phyloP scores from a whole-genome alignment of 345 rosid species.

The Lepidium sativum region DNA sequence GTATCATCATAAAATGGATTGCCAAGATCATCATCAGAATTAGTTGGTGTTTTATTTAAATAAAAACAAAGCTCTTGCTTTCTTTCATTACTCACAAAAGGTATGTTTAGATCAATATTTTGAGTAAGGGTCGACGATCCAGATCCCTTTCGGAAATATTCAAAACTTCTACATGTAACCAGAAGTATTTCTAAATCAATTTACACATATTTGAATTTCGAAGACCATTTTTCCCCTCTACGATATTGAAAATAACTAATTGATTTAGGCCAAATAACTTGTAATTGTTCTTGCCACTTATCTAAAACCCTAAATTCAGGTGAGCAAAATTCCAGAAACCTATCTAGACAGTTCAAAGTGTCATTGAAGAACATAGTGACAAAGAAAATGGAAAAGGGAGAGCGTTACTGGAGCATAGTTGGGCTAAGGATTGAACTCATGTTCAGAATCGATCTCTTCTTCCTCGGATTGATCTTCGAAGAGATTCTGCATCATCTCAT shows the following conservation, averaged over 20 bases:
- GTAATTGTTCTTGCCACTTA: neutral
- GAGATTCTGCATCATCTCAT: constrained; percentile 90
- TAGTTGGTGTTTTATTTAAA: neutral
- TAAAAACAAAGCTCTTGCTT: neutral
- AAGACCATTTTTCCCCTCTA: too few relatives aligned
- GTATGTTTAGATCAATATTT: neutral
- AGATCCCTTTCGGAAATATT: too few relatives aligned
- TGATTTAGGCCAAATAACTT: neutral
- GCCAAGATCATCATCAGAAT: neutral
- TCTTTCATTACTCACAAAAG: neutral
- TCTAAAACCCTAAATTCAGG: constrained; percentile 2
- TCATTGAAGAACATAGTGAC: neutral
- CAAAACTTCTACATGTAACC: too few relatives aligned
- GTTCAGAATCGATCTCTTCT: constrained; percentile 92
- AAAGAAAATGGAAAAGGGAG: neutral
- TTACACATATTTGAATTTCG: too few relatives aligned
- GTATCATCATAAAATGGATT: neutral
- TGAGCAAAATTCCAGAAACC: neutral
- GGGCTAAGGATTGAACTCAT: constrained; percentile 91
- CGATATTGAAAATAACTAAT: neutral
- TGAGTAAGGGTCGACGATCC: too few relatives aligned
- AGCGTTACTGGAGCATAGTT: constrained; percentile 57
- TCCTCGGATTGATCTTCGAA: constrained; percentile 98
- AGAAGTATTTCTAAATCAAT: too few relatives aligned
- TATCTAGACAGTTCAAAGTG: neutral